Evolutionary conservation across 1,139 yeast genomes (phyloP), one percentile per base, ranked within the genome.

Genomic region (Debaryomyces singareniensis): DNA sequence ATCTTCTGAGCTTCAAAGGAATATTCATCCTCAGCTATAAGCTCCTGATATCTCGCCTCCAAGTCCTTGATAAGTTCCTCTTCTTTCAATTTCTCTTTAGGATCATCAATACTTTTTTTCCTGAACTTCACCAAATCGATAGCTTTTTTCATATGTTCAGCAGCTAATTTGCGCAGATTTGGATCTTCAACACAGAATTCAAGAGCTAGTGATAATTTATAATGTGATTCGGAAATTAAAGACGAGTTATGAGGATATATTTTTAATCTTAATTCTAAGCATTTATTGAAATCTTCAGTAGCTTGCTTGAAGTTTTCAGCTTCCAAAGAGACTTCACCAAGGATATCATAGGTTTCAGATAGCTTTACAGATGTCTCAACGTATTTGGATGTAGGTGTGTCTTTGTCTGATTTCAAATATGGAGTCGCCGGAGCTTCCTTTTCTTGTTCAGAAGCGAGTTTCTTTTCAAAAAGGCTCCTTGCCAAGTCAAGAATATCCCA

Each of bases 311-410:
- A 85, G 53, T 85, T 84, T 43, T 87, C 89, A 2, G 89, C 77
- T 49, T 87, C 96, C 25, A 87, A 61, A 0, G 95, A 81, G 5
- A 89, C 83, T 51, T 91, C 97, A 14, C 97, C 97, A 13, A 87
- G 63, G 5, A 89, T 55, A 47, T 83, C 93, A 47, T 78, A 82
- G 1, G 81, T 75, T 35, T 85, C 93, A 0, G 93, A 77, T 20
- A 89, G 61, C 42, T 75, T 79, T 42, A 67, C 63, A 34, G 67
- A 59, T 23, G 63, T 42, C 16, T 51, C 56, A 5, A 66, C 54
- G 32, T 52, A 53, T 25, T 56, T 57, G 36, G 65, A 56, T 5
- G 45, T 35, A 2, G 60, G 46, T 11, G 51, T 54, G 13, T 55
- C 62, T 12, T 52, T 54, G 15, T 65, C 68, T 5, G 28, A 29